Percentiles rank a stretch among this genome's conserved stretches.
Conservation (phyloP, 305 asterid species). For the Plantago lanceolata region DNA sequence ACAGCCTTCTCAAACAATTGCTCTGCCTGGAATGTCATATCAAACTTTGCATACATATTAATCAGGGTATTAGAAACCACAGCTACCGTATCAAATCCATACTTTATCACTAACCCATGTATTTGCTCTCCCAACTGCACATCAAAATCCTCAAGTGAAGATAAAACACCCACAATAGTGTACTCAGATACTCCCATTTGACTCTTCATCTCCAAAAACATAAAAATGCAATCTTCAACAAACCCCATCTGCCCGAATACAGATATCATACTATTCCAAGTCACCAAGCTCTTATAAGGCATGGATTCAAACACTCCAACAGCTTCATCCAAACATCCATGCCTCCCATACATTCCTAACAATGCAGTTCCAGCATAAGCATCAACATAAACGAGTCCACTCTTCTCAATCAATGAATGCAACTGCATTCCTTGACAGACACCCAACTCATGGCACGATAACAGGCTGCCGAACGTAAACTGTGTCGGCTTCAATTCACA, state of each 20-base stretch:
- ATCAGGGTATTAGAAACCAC: conserved; percentile 38
- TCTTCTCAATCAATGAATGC: conserved; percentile 47
- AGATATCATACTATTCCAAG: conserved; percentile 47
- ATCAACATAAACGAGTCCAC: conserved; percentile 36
- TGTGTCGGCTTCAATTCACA: conserved; percentile 39
- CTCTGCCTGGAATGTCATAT: conserved; percentile 16
- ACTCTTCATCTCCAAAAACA: conserved; percentile 29
- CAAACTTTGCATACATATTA: conserved; percentile 40
- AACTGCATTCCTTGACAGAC: conserved; percentile 43
- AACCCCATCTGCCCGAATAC: conserved; percentile 33
- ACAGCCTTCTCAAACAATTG: conserved; percentile 36
- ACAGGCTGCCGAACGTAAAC: no score
- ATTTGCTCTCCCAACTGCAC: conserved; percentile 34
- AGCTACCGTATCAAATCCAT: conserved; percentile 28
- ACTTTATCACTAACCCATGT: conserved; percentile 36
- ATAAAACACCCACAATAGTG: conserved; percentile 35
- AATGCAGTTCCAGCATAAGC: conserved; percentile 60
- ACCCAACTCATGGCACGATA: conserved; percentile 29
- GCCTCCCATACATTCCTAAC: conserved; percentile 49
- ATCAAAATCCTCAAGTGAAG: conserved; percentile 25
- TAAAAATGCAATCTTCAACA: conserved; percentile 25
- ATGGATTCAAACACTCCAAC: conserved; percentile 41
- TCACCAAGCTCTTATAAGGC: conserved; percentile 53
- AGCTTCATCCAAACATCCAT: conserved; percentile 47
- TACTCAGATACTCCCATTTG: conserved; percentile 28